phyloP scores from a whole-genome alignment of 2,329 filamentous ascomycete genomes.

The Botryotinia convoluta region DNA sequence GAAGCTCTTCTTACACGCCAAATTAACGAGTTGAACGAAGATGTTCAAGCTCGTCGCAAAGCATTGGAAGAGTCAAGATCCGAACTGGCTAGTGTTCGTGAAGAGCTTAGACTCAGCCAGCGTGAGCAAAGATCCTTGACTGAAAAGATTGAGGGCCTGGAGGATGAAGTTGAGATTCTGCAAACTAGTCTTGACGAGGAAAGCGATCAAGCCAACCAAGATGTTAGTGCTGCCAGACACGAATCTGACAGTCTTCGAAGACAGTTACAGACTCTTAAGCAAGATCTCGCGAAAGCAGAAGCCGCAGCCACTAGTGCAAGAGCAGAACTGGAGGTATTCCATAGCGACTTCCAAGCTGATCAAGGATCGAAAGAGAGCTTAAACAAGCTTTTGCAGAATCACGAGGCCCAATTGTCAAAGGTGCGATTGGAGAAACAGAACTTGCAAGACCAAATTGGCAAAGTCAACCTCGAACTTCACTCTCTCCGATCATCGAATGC shows the following conservation, averaged over 20 bases:
- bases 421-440: conserved; percentile 59
- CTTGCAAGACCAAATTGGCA: conserved; percentile 61
- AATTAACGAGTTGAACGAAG: conserved; percentile 69
- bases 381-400: conserved; percentile 56
- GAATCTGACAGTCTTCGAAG: conserved; percentile 43
- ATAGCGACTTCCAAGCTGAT: conserved; percentile 33
- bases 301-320: conserved; percentile 32
- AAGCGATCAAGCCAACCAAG: conserved; percentile 55
- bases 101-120: conserved; percentile 67
- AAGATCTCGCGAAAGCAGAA: conserved; percentile 37
- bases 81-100: conserved; percentile 63
- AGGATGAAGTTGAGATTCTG: conserved; percentile 75
- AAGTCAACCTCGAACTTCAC: conserved; percentile 58
- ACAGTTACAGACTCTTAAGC: conserved; percentile 43
- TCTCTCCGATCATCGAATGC: conserved; percentile 55
- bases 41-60: conserved; percentile 65
- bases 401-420: conserved; percentile 55
- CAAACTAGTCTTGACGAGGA: conserved; percentile 58
- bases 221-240: conserved; percentile 46
- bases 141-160: conserved; percentile 65
- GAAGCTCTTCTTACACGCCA: conserved; percentile 69
- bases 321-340: conserved; percentile 37
- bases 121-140: conserved; percentile 60
- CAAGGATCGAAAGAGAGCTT: conserved; percentile 50
- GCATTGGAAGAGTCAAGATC: conserved; percentile 62